Evolutionary conservation across 495 filamentous ascomycete species (phyloP).

Genomic region (Aspergillus bertholletiae): DNA sequence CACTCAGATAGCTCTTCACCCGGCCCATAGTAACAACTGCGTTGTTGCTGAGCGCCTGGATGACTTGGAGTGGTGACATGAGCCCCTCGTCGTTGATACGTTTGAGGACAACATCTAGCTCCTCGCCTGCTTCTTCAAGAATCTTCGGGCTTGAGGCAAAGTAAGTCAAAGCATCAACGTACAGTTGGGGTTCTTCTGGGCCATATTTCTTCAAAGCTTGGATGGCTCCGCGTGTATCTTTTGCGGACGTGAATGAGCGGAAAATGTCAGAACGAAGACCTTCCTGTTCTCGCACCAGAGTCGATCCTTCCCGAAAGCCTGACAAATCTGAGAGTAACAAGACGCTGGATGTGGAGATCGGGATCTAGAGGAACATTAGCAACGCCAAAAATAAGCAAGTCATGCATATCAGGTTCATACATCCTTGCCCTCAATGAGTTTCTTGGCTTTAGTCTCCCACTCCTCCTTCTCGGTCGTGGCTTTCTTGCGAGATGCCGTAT

Average conservation of each 20-base stretch:
- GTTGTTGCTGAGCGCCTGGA: slow-evolving; percentile 83
- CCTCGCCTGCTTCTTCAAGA: slow-evolving; percentile 80
- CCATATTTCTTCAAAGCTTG: slow-evolving; percentile 89
- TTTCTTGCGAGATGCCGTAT: slow-evolving; percentile 74
- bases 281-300: slow-evolving; percentile 88
- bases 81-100: slow-evolving; percentile 87
- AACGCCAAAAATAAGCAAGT: slow-evolving; percentile 9
- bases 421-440: slow-evolving; percentile 70
- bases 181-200: slow-evolving; percentile 85
- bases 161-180: slow-evolving; percentile 88
- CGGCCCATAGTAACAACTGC: slow-evolving; percentile 94
- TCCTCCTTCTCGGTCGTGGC: slow-evolving; percentile 61
- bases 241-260: slow-evolving; percentile 89
- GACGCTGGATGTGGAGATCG: slow-evolving; percentile 92
- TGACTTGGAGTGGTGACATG: slow-evolving; percentile 95
- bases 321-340: slow-evolving; percentile 89
- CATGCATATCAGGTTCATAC: slow-evolving; percentile 30
- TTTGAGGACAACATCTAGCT: slow-evolving; percentile 72
- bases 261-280: slow-evolving; percentile 94
- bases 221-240: slow-evolving; percentile 87
- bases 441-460: slow-evolving; percentile 90
- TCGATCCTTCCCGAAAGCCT: slow-evolving; percentile 85
- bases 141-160: slow-evolving; percentile 81
- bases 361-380: slow-evolving; percentile 46
- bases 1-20: slow-evolving; percentile 86